Evolutionary conservation across 2,329 filamentous ascomycete species (phyloP).

Genomic region (Venturia nashicola): DNA sequence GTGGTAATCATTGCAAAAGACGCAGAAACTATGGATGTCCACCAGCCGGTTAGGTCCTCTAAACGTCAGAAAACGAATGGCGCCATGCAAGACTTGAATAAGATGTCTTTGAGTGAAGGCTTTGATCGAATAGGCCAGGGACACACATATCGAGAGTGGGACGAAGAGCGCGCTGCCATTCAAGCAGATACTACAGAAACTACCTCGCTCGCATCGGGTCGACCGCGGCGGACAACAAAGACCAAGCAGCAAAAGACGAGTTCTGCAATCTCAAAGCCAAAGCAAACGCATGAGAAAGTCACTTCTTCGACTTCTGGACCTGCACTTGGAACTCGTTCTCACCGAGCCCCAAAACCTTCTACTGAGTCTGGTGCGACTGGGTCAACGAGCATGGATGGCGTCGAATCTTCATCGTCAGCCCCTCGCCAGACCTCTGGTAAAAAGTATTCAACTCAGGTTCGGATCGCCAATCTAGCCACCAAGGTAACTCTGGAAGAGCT

Average conservation of each 20-base stretch:
- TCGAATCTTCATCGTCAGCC: background rate
- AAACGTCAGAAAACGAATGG: background rate
- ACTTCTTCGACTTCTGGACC: background rate
- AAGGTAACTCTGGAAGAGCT: background rate
- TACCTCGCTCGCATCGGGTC: background rate
- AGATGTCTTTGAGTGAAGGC: background rate
- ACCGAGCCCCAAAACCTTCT: background rate
- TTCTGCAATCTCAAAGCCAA: background rate
- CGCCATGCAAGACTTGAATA: background rate
- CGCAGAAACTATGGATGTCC: background rate
- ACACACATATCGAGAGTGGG: background rate
- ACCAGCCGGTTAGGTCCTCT: background rate
- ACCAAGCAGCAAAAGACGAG: background rate
- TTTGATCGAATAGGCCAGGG: background rate
- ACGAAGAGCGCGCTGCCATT: background rate
- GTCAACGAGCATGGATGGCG: background rate
- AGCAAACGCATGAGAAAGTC: background rate
- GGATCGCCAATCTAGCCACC: background rate
- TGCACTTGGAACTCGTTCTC: background rate
- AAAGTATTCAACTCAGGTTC: background rate
- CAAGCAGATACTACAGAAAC: background rate
- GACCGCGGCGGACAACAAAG: background rate
- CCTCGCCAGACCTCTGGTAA: background rate
- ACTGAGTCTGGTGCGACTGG: background rate
- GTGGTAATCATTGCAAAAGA: background rate